Evolutionary conservation across 805 yeast genomes (phyloP), one percentile per base, ranked within the genome.

Genomic region (Saturnispora sanitii): DNA sequence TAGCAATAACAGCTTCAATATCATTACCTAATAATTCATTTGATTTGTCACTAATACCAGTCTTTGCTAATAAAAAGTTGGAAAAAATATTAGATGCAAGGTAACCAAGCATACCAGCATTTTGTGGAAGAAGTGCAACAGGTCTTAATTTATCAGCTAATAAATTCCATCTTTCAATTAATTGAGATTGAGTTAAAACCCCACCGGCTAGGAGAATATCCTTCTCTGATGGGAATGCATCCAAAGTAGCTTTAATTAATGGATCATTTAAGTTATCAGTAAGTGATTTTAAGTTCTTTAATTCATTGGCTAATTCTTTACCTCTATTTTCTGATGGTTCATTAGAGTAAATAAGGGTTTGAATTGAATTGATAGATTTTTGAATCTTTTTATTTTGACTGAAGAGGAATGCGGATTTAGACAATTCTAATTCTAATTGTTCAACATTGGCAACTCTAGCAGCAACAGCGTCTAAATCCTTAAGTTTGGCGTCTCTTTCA

Each of bases 91-190:
- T 68, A 15, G 97, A 88, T 6, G 94, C 73, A 33, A 87, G 60
- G 61, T 92, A 96, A 23, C 96, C 97, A 52, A 90, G 73, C 41
- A 92, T 73, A 55, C 98, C 98, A 20, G 98, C 95, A 55, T 90
- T 84, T 51, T 94, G 94, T 41, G 97, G 96, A 46, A 88, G 73
- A 51, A 92, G 66, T 4, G 96, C 78, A 6, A 94, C 88, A 23
- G 86, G 76, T 61, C 95, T 79, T 56, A 92, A 75, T 64, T 90
- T 95, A 13, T 94, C 92, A 18, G 73, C 79, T 45, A 92, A 70
- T 40, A 79, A 65, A 48, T 77, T 75, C 84, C 95, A 85, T 54
- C 94, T 77, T 31, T 82, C 69, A 46, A 81, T 71, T 35, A 87
- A 68, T 63, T 87, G 95, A 21, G 86, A 73, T 47, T 74, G 77